Evolutionary conservation across 2,329 filamentous ascomycete genomes (phyloP), one percentile per base, ranked within the genome.

Genomic region (Colletotrichum spaethianum): DNA sequence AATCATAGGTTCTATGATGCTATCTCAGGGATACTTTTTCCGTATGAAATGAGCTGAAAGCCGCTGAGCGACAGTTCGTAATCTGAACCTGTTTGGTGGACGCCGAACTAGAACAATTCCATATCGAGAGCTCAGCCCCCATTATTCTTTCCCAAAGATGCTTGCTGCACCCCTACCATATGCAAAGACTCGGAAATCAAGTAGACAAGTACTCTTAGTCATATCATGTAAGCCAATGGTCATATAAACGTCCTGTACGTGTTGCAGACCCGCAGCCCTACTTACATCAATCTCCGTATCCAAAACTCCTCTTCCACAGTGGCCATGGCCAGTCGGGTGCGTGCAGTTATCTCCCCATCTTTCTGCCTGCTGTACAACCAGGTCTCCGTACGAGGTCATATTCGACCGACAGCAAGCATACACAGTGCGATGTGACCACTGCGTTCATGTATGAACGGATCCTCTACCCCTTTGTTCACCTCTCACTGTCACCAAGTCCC

Each of bases 351-450:
- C 48, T 40, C 18, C 20, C 11, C 50, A 66, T 48, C 5, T 38
- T 52, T 70, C 69, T 66, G 61, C 63, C 44, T 60, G 50, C 26
- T 63, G 70, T 66, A 36, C 38, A 36, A 70, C 74, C 73, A 57
- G 59, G 63, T 31, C 57, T 64, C 70, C 80, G 80, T 82, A 80
- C 81, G 79, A 82, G 79, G 76, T 75, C 77, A 75, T 81, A 79
- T 75, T 80, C 79, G 79, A 80, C 76, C 77, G 76, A 79, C 75
- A 75, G 76, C 80, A 82, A 77, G 76, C 67, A 76, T 70, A 44
- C 66, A 74, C 77, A 77, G 72, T 63, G 64, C 65, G 53, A 75
- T 76, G 75, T 75, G 72, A 75, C 77, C 53, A 50, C 36, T 14
- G 38, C n/a, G 18, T 53, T 67, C 48, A 23, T 74, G 50, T 44